Base-by-base conservation (phyloP, 2,329 filamentous ascomycete genomes). In the Ascochyta lentis region DNA sequence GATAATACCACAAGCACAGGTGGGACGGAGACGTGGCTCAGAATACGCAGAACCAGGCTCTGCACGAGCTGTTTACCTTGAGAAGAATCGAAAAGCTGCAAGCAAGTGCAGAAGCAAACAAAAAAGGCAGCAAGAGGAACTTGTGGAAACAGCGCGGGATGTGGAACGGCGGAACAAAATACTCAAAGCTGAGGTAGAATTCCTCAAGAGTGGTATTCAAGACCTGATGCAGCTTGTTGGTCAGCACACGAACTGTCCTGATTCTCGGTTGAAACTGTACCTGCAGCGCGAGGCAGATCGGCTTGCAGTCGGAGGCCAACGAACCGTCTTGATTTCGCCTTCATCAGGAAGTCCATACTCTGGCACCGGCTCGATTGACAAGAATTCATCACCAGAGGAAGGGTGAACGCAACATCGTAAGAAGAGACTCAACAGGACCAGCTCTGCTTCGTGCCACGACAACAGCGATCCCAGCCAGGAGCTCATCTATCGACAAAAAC, bases 71-170 rank as follows among this genome's bases (percentile, higher is more conserved):
- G 54, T 68, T n/a, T 73, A 72, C 62, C 79, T 90, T 0, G 86
- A 89, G 71, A 84, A 88, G 52, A 92, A 92, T 70, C 82, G 89
- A 6, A 76, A 88, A 6, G 89, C 89, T 0, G 89, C 89, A 1
- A 89, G 84, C 66, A 91, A 90, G 66, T 91, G 88, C 66, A 83
- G 89, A 4, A 84, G 84, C 64, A 90, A 90, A 74, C 85, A 86
- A 69, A 85, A 85, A 67, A 77, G 79, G 56, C 80, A 83, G 55
- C 81, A 80, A 15, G 77, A 81, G 46, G 70, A 77, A 27, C 77
- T 85, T 3, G 81, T 85, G 46, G 74, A 77, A 49, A 69, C 65
- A 43, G 72, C 76, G 4, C 70, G 77, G 26, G 67, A 71, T 1
- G 62, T 67, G 2, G 72, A 72, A 43, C 55, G 60, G 15, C 64